phyloP scores from a whole-genome alignment of 208 protist genomes.

The Leishmania braziliensis region DNA sequence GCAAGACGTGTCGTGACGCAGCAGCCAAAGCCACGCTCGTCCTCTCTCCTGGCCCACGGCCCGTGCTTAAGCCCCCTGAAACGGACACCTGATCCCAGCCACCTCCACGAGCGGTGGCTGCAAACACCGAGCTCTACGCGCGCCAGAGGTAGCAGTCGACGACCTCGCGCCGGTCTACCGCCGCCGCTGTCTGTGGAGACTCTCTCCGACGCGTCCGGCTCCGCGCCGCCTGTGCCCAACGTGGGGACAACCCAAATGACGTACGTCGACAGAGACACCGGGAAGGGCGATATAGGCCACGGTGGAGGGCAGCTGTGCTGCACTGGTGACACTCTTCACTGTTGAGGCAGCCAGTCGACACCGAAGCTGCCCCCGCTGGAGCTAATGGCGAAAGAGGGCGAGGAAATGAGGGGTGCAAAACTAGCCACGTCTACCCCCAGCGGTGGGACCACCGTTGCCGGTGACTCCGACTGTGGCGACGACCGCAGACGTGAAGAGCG shows the following conservation, averaged over 20 bases:
- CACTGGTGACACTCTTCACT: not conserved
- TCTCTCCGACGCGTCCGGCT: conserved; percentile 19
- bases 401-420: not conserved
- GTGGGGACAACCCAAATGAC: not conserved
- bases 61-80: not conserved
- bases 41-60: not conserved
- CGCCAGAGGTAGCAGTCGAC: not conserved
- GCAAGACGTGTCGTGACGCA: not conserved
- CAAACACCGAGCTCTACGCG: not conserved
- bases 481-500: not conserved
- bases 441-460: not conserved
- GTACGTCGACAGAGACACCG: not conserved
- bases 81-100: not conserved
- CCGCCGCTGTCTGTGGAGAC: conserved; percentile 27
- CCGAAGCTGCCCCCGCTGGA: not conserved
- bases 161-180: conserved; percentile 5
- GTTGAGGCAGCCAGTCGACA: not conserved
- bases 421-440: not conserved
- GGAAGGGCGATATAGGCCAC: not conserved
- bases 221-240: conserved; percentile 13
- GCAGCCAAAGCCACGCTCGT: not conserved
- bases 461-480: not conserved
- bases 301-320: not conserved
- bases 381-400: not conserved
- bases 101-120: not conserved